phyloP scores from a whole-genome alignment of 1,139 yeast genomes.

The Entelexis paramagnoliae region DNA sequence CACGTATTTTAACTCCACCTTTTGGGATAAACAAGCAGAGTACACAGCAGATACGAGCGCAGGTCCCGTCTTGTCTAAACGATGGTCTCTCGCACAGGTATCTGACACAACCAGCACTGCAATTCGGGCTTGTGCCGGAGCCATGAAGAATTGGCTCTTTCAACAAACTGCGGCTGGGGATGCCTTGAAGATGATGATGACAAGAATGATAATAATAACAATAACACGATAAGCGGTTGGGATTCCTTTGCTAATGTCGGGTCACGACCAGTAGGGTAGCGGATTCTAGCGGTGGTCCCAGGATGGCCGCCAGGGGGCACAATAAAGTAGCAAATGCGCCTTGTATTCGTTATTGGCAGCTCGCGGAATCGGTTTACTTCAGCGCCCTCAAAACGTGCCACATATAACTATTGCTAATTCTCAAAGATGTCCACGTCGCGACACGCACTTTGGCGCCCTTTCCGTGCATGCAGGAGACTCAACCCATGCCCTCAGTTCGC shows the following conservation, averaged over 20 bases:
- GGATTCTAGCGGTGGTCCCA: too few relatives aligned
- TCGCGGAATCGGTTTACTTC: too few relatives aligned
- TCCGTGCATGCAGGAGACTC: background rate
- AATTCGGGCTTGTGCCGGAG: background rate
- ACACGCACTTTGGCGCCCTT: too few relatives aligned
- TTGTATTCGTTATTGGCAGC: too few relatives aligned
- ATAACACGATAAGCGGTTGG: background rate
- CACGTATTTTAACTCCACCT: slow-evolving; percentile 22
- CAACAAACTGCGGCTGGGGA: background rate
- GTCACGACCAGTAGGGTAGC: too few relatives aligned
- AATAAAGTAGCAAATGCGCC: too few relatives aligned
- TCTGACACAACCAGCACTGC: slow-evolving; percentile 36
- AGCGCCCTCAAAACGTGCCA: too few relatives aligned
- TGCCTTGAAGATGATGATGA: background rate
- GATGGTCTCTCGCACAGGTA: slow-evolving; percentile 29
- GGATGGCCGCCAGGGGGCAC: too few relatives aligned
- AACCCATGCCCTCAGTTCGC: background rate
- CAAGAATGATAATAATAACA: background rate
- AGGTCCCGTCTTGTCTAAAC: slow-evolving; percentile 29
- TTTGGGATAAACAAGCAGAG: slow-evolving; percentile 7
- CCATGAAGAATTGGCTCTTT: background rate
- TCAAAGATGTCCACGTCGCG: too few relatives aligned
- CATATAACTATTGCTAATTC: too few relatives aligned
- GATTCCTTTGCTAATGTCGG: background rate
- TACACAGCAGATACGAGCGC: slow-evolving; percentile 22